Base-by-base conservation (phyloP, 1,284 basidiomycete genomes). In the Anthracocystis panici-leucophaei region DNA sequence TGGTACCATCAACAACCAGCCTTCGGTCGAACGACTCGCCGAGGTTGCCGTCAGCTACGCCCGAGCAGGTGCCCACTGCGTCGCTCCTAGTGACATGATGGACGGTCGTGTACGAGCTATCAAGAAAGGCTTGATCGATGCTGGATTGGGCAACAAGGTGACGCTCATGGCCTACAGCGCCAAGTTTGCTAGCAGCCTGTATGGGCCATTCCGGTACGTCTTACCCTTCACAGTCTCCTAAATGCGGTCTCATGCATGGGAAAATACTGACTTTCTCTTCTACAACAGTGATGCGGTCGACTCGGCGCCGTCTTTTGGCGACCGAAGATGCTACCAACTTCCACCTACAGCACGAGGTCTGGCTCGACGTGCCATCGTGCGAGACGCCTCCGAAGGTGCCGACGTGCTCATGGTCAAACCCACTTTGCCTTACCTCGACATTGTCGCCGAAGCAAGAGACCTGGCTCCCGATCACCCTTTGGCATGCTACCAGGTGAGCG, bases 321-420 rank as follows among this genome's bases (percentile, higher is more conserved):
- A 99, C 87, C 90, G 96, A 64, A 96, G 97, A 87, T 98, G 96
- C 87, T 99, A 99, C 86, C 97, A 99, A 85, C 90, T 99, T 0
- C 96, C 96, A 0, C 92, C 94, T 0, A 87, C 90, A 23, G 95
- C 91, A 21, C 91, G 93, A 69, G 95, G 95, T 9, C 90, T 99
- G 35, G 97, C 97, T 1, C 90, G 93, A 29, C 90, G 97, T 60
- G 97, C 97, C 0, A 93, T 99, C 56, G 92, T 96, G 80, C 84
- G 93, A 41, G 97, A 99, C 85, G 89, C 90, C 0, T 87, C 85
- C n/a, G 96, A 99, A 87, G 97, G 97, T 23, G 97, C 97, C 18
- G 97, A 99, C 85, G 93, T 99, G 79, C 91, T 99, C 84, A 99
- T 99, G 96, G 94, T 99, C 84, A 99, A 99, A 85, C 97, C 97